Evolutionary conservation across 2,329 filamentous ascomycete genomes (phyloP).

Genomic region (Dactylellina sp.): DNA sequence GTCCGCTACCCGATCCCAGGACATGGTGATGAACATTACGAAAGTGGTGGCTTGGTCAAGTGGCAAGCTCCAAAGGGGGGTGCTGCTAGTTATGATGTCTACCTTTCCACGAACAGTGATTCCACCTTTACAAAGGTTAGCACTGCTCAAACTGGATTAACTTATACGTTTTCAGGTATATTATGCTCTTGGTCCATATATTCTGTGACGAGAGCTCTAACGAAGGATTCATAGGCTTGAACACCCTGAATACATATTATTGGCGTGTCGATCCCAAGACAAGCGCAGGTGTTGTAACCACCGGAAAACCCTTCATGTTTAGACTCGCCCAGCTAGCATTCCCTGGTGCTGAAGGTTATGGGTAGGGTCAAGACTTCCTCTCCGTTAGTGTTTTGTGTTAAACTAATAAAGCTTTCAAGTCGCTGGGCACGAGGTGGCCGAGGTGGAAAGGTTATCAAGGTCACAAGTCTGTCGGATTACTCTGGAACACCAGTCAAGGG

Average conservation of each 20-base stretch:
- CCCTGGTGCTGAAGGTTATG: slow-evolving; percentile 64
- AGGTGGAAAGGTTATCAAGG: slow-evolving; percentile 63
- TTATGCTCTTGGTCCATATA: neutral
- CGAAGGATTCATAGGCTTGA: slow-evolving; percentile 42
- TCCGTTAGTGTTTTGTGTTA: neutral
- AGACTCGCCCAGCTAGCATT: slow-evolving; percentile 63
- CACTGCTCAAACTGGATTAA: slow-evolving; percentile 34
- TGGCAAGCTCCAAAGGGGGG: slow-evolving; percentile 60
- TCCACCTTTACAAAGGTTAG: slow-evolving; percentile 55
- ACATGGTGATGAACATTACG: slow-evolving; percentile 61
- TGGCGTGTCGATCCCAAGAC: slow-evolving; percentile 62
- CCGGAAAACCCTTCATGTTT: slow-evolving; percentile 61
- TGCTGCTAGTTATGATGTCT: slow-evolving; percentile 60
- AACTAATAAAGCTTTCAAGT: slow-evolving; percentile 13
- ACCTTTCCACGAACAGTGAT: slow-evolving; percentile 58
- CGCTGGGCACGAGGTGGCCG: slow-evolving; percentile 63
- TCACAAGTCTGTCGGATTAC: slow-evolving; percentile 63
- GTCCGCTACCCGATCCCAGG: slow-evolving; percentile 61
- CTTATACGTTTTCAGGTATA: slow-evolving; percentile 25
- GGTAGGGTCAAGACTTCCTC: slow-evolving; percentile 55
- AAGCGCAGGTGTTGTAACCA: slow-evolving; percentile 51
- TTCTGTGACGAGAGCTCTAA: neutral
- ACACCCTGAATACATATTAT: slow-evolving; percentile 61
- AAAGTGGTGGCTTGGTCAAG: slow-evolving; percentile 53
- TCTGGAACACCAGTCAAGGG: slow-evolving; percentile 58